A percentile compares a stretch with the other conserved stretches of the same genome.
phyloP scores from a whole-genome alignment of 768 basidiomycete genomes.

The Exsudoporus frostii region DNA sequence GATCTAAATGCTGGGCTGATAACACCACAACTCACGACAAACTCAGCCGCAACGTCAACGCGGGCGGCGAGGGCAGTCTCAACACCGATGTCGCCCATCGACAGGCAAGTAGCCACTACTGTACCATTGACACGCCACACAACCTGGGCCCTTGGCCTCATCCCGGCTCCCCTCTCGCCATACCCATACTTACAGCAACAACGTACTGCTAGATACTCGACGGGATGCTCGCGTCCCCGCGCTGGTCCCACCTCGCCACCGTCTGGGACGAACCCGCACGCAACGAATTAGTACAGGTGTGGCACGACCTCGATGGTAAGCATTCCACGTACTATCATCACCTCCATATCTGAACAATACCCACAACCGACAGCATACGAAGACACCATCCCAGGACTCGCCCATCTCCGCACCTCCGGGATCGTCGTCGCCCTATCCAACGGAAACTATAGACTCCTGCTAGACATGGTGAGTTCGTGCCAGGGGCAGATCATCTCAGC shows the following conservation, averaged over 20 bases:
- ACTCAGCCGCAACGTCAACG: slow-evolving; percentile 41
- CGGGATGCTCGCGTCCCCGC: slow-evolving; percentile 43
- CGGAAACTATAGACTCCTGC: slow-evolving; percentile 56
- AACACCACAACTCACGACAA: background rate
- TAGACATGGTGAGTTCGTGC: slow-evolving; percentile 65
- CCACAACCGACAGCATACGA: slow-evolving; percentile 47
- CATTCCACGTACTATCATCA: background rate
- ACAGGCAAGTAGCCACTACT: background rate
- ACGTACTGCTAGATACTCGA: slow-evolving; percentile 49
- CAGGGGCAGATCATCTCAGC: too few species aligned
- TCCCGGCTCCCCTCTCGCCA: too few species aligned
- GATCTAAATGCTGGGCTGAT: too few species aligned
- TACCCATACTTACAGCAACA: too few species aligned
- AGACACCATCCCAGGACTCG: slow-evolving; percentile 48
- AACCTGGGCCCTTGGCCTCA: too few species aligned
- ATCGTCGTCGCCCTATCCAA: slow-evolving; percentile 60
- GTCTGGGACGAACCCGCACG: slow-evolving; percentile 45
- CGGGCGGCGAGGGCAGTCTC: slow-evolving; percentile 43
- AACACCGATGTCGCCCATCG: slow-evolving; percentile 55
- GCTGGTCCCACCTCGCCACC: slow-evolving; percentile 49
- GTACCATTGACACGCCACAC: too few species aligned
- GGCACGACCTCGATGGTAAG: slow-evolving; percentile 60
- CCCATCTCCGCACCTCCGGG: slow-evolving; percentile 46
- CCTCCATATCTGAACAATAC: slow-evolving; percentile 29
- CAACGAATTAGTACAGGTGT: slow-evolving; percentile 44